Base-by-base conservation (phyloP, 495 filamentous ascomycete species). In the Acidomyces sp. region DNA sequence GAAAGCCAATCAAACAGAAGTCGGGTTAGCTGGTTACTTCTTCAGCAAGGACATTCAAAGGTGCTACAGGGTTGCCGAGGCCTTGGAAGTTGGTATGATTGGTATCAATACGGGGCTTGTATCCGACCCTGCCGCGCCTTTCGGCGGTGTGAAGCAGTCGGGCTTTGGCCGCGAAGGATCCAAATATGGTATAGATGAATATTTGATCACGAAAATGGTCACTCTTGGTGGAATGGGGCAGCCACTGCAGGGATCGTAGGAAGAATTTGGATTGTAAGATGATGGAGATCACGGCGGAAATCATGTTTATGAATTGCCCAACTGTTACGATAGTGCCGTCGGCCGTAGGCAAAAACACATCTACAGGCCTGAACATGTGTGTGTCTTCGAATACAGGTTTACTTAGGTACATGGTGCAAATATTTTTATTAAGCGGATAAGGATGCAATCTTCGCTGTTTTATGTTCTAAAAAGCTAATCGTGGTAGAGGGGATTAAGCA, bases 91-190 rank as follows among this genome's bases (percentile, higher is more conserved):
- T 6, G 70, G 70, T 21, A 72, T 72, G 68, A 62, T 72, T 5
- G 67, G 67, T 34, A 59, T 73, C 17, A 74, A 74, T 40, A 64
- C 61, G 1, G 61, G 61, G 0, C 33, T 64, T 13, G 57, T 64
- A 22, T 58, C 54, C 13, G 61, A 64, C 45, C 43, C 53, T 59
- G 74, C 61, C 15, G 47, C 59, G 34, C 61, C 61, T 22, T 97
- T 95, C 56, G 90, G 88, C 15, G 90, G 88, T 42, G 83, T 97
- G 13, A 97, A 97, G 62, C 69, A 83, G 61, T 85, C 79, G 55
- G 88, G 88, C 3, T 95, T 95, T 49, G 88, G 90, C 15, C 62
- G 87, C 24, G 88, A 97, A 62, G 90, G 90, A 24, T 87, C 80
- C 59, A 79, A 79, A 60, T 85, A 93, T 55, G 90, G 90, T 12